Base-by-base conservation (phyloP, 495 filamentous ascomycete genomes). In the Aspergillus panamensis region DNA sequence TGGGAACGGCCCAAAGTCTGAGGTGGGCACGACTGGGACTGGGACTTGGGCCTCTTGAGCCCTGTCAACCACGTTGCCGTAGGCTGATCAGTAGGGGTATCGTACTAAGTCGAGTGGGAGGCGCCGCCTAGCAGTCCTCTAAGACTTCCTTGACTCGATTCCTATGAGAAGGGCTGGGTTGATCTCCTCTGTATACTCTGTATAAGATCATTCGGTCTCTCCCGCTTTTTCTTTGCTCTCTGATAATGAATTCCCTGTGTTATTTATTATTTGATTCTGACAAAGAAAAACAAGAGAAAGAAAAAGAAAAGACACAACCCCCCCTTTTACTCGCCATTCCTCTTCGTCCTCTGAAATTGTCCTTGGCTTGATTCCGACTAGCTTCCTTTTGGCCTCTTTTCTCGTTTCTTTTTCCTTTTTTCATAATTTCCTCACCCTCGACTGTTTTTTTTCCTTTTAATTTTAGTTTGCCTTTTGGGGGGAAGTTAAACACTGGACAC, bases 31-130 rank as follows among this genome's bases (percentile, higher is more conserved):
- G 30, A 45, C 25, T 48, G 53, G 56, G 31, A 45, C 29, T 48
- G 53, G 56, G 51, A 56, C 51, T 55, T 63, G 56, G 57, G 19
- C 33, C 53, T 45, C 39, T 45, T 19, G 53, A 66, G 62, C 66
- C 66, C 66, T 69, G 66, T 69, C 66, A 69, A 69, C 66, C 66
- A 69, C 66, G 66, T 69, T 69, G 66, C 58, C 51, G 61, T 51
- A 45, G 48, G 54, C 31, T 57, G 66, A 63, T 68, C 58, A 60
- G 55, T 48, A 54, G 53, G 40, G 52, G 48, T 17, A 35, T 31
- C 5, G 25, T 25, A 25, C 25, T 25, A 25, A 25, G 25, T 2
- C 25, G 25, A 35, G 31, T 55, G 32, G 25, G 42, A 37, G 14
- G 8, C 39, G 45, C 39, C 21, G 53, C 25, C 6, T 29, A 21